These are phyloP conservation scores for Blastobotrys apis DNA, from an alignment of 1,139 yeast species.

Conservation along the genomic window DNA sequence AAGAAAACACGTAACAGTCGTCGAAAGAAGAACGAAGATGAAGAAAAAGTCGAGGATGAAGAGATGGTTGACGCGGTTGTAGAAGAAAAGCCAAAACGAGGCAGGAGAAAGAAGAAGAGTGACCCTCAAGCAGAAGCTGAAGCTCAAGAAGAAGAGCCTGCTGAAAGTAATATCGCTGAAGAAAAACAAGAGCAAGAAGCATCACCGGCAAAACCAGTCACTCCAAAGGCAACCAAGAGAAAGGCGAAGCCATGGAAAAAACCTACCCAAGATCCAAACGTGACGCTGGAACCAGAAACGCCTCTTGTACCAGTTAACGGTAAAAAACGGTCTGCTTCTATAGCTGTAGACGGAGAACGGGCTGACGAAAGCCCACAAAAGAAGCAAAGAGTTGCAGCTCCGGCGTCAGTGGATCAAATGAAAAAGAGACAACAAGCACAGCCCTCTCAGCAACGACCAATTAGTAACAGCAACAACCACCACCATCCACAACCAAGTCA, in stretches of 20 bases:
- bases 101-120: conserved; percentile 2
- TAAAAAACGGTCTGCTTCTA: conserved; percentile 9
- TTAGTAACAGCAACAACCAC: neutral
- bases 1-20: conserved; percentile 8
- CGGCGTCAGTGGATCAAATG: too few species aligned
- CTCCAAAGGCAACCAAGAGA: neutral
- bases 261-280: neutral
- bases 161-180: neutral
- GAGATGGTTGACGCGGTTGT: conserved; percentile 1
- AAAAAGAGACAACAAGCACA: neutral
- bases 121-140: conserved; percentile 1
- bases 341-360: conserved; percentile 3
- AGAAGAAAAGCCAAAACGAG: conserved; percentile 8
- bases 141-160: conserved; percentile 3
- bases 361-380: neutral
- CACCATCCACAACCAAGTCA: neutral
- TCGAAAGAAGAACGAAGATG: conserved; percentile 10
- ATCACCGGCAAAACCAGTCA: neutral
- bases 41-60: neutral
- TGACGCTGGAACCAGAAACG: conserved; percentile 7
- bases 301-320: conserved; percentile 5
- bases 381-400: too few species aligned
- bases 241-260: conserved; percentile 3
- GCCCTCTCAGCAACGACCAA: neutral
- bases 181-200: conserved; percentile 4